Base-by-base conservation (phyloP, 768 basidiomycete species). In the Roridomyces roridus region DNA sequence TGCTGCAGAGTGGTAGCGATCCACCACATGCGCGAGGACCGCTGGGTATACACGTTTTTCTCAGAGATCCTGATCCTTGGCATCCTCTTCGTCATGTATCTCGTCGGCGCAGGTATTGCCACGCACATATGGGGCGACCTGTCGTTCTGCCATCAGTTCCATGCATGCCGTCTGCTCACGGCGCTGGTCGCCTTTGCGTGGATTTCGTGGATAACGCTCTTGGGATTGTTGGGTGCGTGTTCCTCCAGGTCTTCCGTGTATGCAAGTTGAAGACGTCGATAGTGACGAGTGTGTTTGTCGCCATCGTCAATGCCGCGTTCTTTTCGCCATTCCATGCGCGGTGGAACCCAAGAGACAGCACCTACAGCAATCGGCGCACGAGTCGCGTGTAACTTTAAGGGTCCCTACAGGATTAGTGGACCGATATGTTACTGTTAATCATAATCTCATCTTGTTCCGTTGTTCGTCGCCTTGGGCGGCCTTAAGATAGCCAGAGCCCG, bases 181-280 rank as follows among this genome's bases (percentile, higher is more conserved):
- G 79, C 83, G 1, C 79, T 91, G 70, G 76, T 89, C 37, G 87
- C 85, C 0, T 87, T 88, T 53, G 75, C 85, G 14, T 91, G 88
- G 87, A 79, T 89, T 25, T 78, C 79, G 57, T 91, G 83, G 80
- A 72, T 79, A 59, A 66, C 84, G 15, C 10, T 63, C 35, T 18
- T 51, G 5, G 42, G 39, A 29, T 40, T 28, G 10, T 20, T 63
- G 24, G 29, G 61, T 63, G 35, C n/a, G 61, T 40, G 26, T 3
- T 20, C 9, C 23, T 10, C 5, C 20, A 18, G 15, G 14, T 2
- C 2, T 6, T 36, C 4, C 28, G 17, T 28, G n/a, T 51, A 1
- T 11, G 29, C 26, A 17, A n/a, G 29, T 17, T 34, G 15, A 28
- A 36, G 10, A n/a, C 31, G 31, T 8, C 10, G 20, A 6, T 14